These are phyloP conservation scores for Aciculosporium take DNA, from an alignment of 2,329 filamentous ascomycete genomes.

Conservation along the genomic window DNA sequence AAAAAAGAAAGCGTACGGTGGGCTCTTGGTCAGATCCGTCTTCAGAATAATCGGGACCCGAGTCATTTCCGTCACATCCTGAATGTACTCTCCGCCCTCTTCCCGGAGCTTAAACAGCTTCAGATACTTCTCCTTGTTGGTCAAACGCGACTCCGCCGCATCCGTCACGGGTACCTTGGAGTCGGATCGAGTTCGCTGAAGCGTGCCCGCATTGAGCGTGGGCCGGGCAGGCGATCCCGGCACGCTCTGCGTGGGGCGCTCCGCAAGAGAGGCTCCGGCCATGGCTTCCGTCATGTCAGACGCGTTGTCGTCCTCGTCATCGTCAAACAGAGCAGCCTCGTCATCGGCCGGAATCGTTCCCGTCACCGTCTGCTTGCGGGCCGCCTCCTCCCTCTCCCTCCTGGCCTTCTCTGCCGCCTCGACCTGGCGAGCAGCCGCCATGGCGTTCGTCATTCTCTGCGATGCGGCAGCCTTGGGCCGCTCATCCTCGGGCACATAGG, in stretches of 20 bases:
- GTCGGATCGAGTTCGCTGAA: conserved; percentile 84
- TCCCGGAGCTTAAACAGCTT: conserved; percentile 81
- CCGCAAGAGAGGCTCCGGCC: conserved; percentile 75
- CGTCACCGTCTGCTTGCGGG: conserved; percentile 87
- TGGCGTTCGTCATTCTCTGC: conserved; percentile 59
- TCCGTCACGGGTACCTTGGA: conserved; percentile 73
- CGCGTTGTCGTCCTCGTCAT: conserved; percentile 77
- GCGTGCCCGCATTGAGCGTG: conserved; percentile 48
- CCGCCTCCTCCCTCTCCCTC: conserved; percentile 79
- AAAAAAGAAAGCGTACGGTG: conserved; percentile 66
- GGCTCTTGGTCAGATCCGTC: conserved; percentile 96
- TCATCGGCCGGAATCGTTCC: conserved; percentile 88
- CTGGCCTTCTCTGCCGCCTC: conserved; percentile 69
- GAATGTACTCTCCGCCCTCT: conserved; percentile 89
- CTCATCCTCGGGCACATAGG: conserved; percentile 93
- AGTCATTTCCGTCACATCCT: conserved; percentile 97
- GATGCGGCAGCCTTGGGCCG: conserved; percentile 70
- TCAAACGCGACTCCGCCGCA: conserved; percentile 63
- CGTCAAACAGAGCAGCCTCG: conserved; percentile 89
- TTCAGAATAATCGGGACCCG: conserved; percentile 94
- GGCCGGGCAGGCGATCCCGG: conserved; percentile 79
- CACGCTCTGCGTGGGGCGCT: conserved; percentile 89
- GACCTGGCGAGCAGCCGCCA: conserved; percentile 63
- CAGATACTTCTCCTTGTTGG: conserved; percentile 92
- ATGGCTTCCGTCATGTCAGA: conserved; percentile 85